Evolutionary conservation across 352 stramenopile species (phyloP), one percentile per base, ranked within the genome.

Genomic region (Phytophthora cactorum): DNA sequence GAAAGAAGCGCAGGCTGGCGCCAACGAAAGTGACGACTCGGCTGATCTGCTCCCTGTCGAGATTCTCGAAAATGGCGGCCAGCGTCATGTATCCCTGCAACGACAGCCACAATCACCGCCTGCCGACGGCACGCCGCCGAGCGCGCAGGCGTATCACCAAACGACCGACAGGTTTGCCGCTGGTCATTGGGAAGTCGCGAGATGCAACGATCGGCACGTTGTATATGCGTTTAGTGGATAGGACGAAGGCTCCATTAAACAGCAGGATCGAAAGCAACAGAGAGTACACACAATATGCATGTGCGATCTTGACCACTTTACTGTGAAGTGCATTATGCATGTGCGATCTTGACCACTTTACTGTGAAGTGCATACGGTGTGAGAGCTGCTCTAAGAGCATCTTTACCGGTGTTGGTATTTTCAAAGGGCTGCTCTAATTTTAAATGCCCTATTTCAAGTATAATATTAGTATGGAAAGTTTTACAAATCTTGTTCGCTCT

Each of bases 1-100:
- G 4, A 43, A n/a, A 22, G 22, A 22, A 22, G 22, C 22, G 22
- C 22, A 22, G 36, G 11, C 36, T n/a, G 36, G 36, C 8, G 12
- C n/a, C 38, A 63, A 49, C 22, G 41, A 60, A n/a, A 59, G 22
- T 15, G 39, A 55, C 12, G 38, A 65, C 32, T 31, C 31, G 14
- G 59, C 59, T 4, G 53, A 73, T 22, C 27, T 73, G 51, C 59
- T 73, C n/a, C 31, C 59, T 5, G 39, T 69, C 10, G 59, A 73
- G 34, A 60, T 43, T 10, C 53, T 73, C 38, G 52, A 46, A 1
- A 41, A 25, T 31, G 31, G 58, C 52, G 58, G 61, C 28, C 52
- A 68, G 38, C 17, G 41, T 15, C 38, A 46, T 15, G 59, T 27
- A 1, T 58, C 54, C 22, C 51, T 59, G 12, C 53, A 50, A 32